These are phyloP conservation scores for Colletotrichum viniferum DNA, from an alignment of 2,329 filamentous ascomycete genomes.

Conservation along the genomic window DNA sequence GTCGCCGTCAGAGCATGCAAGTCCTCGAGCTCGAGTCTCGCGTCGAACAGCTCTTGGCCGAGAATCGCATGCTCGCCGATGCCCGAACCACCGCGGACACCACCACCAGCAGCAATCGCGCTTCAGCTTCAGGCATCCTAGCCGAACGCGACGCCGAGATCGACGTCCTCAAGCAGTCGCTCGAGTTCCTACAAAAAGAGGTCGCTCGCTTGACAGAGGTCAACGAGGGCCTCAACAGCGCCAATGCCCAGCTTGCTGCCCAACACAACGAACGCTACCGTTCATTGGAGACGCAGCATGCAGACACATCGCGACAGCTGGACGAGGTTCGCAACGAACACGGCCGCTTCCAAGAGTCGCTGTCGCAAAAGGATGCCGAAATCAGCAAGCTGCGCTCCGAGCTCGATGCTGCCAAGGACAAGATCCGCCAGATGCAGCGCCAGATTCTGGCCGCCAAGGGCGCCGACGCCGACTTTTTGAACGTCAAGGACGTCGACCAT, in stretches of 20 bases:
- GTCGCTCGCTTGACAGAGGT: conserved; percentile 80
- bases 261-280: conserved; percentile 76
- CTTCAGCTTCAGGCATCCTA: conserved; percentile 72
- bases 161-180: conserved; percentile 76
- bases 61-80: conserved; percentile 76
- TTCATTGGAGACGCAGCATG: conserved; percentile 70
- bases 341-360: conserved; percentile 64
- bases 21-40: conserved; percentile 87
- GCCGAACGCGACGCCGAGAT: conserved; percentile 88
- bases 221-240: conserved; percentile 79
- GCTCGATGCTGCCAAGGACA: conserved; percentile 72
- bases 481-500: conserved; percentile 87
- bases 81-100: conserved; percentile 69
- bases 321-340: conserved; percentile 70
- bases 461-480: conserved; percentile 75
- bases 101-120: conserved; percentile 62
- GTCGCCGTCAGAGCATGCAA: conserved; percentile 97
- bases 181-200: conserved; percentile 83
- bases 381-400: conserved; percentile 79
- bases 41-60: conserved; percentile 82
- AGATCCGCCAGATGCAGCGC: conserved; percentile 56
- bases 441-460: conserved; percentile 64
- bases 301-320: conserved; percentile 70
- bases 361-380: conserved; percentile 85
- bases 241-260: conserved; percentile 76